Base-by-base conservation (phyloP, 768 basidiomycete species). In the Lactifluus rugatus region DNA sequence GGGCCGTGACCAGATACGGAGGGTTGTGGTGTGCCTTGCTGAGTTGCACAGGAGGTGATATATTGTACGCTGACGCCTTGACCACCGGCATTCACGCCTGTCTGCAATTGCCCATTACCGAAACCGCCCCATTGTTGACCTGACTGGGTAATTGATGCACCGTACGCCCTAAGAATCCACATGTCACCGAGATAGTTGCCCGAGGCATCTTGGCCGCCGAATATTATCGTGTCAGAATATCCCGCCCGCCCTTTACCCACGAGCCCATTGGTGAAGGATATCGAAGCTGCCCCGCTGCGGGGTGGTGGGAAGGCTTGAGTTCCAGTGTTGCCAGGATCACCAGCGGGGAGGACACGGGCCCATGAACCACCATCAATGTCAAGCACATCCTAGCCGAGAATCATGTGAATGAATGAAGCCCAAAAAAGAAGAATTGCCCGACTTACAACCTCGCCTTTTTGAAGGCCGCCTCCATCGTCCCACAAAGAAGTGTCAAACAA, bases 141-240 rank as follows among this genome's bases (percentile, higher is more conserved):
- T 2, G 81, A 77, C n/a, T 77, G 62, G n/a, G 78, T 78, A 55
- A 87, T 66, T 32, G 76, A 69, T n/a, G 76, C 84, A 60, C 77
- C 75, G 69, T 90, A 91, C 4, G 86, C 79, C 53, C 89, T 75
- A 60, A 92, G 74, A 8, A 92, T 68, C 89, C 89, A 92, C 11
- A 92, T 66, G 56, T 92, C 89, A 41, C 81, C 78, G 3, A 89
- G 74, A 66, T 87, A 83, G 25, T 74, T 79, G 14, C 89, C 89
- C 55, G 72, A 68, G 45, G 75, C 73, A 67, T 89, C 87, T 63
- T 78, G 78, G 41, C 89, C 89, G 34, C 89, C 89, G 62, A 89
- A 92, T 10, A 91, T 80, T 46, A 92, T 77, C 17, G 81, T 85
- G 66, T 92, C 89, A 25, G 86, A 75, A 19, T 78, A 79, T 19